Conservation (phyloP, 768 basidiomycete species). For the Suillus subluteus region DNA sequence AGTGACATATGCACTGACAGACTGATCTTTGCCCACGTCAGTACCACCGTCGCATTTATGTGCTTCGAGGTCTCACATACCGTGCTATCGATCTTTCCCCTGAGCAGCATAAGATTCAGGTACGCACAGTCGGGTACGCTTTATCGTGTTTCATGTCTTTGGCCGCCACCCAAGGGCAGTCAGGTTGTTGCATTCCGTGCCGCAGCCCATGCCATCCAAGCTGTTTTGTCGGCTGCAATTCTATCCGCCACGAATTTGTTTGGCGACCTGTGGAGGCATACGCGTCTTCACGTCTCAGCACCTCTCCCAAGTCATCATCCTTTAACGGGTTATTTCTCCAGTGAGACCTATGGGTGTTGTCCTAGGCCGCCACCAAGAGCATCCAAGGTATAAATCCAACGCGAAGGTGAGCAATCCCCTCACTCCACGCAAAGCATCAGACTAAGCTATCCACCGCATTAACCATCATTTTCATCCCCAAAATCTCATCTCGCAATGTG, state of each 20-base stretch:
- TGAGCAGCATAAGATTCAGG: neutral
- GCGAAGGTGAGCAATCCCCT: neutral
- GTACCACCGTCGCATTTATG: neutral
- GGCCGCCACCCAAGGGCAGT: neutral
- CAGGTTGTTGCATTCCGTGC: neutral
- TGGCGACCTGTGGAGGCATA: neutral
- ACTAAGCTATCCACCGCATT: neutral
- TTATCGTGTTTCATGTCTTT: neutral
- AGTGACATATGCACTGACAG: neutral
- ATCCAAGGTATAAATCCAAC: neutral
- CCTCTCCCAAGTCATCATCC: neutral
- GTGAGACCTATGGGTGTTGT: neutral
- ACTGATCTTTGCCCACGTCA: neutral
- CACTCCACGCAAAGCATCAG: neutral
- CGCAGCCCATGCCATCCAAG: neutral
- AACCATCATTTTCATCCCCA: neutral
- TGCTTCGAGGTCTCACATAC: neutral
- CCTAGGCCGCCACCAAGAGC: constrained; percentile 3
- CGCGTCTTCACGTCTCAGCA: neutral
- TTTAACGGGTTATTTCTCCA: neutral
- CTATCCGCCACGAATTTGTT: neutral
- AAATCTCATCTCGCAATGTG: neutral
- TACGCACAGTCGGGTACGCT: neutral
- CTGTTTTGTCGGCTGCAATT: neutral
- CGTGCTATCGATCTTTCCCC: neutral